Evolutionary conservation across 1,139 yeast species (phyloP).

Genomic region (Scheffersomyces parashehatae): DNA sequence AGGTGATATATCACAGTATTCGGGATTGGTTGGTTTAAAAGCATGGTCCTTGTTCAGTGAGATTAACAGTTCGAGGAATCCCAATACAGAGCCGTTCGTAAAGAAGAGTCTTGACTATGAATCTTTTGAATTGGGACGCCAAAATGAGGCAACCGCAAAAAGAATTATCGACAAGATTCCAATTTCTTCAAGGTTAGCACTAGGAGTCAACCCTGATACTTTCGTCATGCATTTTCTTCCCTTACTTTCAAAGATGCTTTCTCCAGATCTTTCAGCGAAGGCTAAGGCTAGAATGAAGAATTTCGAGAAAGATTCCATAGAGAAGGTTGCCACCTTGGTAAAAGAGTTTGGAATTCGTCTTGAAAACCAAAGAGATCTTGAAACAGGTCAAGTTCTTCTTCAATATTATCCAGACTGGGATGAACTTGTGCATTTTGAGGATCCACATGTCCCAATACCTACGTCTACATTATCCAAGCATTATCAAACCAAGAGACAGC

Average conservation of each 20-base stretch:
- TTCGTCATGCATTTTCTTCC: constrained; percentile 44
- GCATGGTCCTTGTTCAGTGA: constrained; percentile 70
- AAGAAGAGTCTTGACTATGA: constrained; percentile 49
- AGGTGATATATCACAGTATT: constrained; percentile 53
- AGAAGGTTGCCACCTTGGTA: constrained; percentile 29
- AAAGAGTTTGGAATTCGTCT: constrained; percentile 29
- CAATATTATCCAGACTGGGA: constrained; percentile 41
- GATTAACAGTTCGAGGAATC: constrained; percentile 39
- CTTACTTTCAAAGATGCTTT: constrained; percentile 43
- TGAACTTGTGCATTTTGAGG: constrained; percentile 28
- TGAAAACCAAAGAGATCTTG: constrained; percentile 37
- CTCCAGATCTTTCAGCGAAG: constrained; percentile 36
- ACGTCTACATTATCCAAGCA: constrained; percentile 18
- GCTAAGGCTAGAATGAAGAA: constrained; percentile 24
- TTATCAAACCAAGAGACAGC: constrained; percentile 30
- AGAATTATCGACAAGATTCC: constrained; percentile 31
- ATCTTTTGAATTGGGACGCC: constrained; percentile 29
- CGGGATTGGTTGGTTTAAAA: constrained; percentile 59
- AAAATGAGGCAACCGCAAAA: constrained; percentile 29
- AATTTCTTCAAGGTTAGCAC: constrained; percentile 21
- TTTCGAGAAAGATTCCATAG: constrained; percentile 27
- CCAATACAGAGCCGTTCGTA: constrained; percentile 25
- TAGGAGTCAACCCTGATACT: constrained; percentile 34
- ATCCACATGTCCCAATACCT: constrained; percentile 18
- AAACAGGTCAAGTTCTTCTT: constrained; percentile 30